Evolutionary conservation across 352 stramenopile genomes (phyloP).

Genomic region (Achlya hypogyna): DNA sequence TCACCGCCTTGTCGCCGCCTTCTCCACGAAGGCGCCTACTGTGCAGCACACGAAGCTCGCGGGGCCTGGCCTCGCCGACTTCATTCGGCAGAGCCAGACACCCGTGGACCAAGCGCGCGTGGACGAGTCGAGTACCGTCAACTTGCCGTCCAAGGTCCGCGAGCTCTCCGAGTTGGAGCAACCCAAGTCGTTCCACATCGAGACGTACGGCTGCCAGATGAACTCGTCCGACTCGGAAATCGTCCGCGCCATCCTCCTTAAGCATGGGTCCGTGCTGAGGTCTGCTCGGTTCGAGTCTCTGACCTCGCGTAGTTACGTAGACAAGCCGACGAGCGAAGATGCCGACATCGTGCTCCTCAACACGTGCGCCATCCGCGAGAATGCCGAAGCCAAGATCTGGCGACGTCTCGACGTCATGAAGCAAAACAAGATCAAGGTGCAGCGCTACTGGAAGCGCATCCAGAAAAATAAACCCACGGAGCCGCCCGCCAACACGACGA

Average conservation of each 20-base stretch:
- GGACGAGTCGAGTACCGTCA: conserved; percentile 61
- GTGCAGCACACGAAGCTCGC: not conserved
- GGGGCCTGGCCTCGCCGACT: conserved; percentile 57
- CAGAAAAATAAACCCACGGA: conserved; percentile 31
- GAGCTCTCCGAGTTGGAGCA: conserved; percentile 47
- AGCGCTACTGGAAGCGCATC: conserved; percentile 30
- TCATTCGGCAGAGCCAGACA: conserved; percentile 43
- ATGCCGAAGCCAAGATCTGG: conserved; percentile 94
- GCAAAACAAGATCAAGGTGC: conserved; percentile 63
- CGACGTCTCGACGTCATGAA: conserved; percentile 72
- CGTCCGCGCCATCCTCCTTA: conserved; percentile 90
- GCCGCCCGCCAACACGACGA: conserved; percentile 23
- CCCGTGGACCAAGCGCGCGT: conserved; percentile 18
- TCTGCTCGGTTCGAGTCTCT: conserved; percentile 23
- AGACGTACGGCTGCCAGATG: conserved; percentile 99
- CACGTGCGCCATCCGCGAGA: conserved; percentile 99
- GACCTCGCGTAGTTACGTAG: conserved; percentile 21
- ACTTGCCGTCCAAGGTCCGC: conserved; percentile 37
- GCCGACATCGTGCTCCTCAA: conserved; percentile 97
- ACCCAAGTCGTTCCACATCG: conserved; percentile 63
- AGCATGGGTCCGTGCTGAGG: conserved; percentile 35
- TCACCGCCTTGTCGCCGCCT: not conserved
- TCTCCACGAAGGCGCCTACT: not conserved
- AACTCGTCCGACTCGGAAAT: conserved; percentile 99
- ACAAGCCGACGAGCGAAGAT: conserved; percentile 46